phyloP scores from a whole-genome alignment of 352 stramenopile genomes.

The Phytopythium litorale region DNA sequence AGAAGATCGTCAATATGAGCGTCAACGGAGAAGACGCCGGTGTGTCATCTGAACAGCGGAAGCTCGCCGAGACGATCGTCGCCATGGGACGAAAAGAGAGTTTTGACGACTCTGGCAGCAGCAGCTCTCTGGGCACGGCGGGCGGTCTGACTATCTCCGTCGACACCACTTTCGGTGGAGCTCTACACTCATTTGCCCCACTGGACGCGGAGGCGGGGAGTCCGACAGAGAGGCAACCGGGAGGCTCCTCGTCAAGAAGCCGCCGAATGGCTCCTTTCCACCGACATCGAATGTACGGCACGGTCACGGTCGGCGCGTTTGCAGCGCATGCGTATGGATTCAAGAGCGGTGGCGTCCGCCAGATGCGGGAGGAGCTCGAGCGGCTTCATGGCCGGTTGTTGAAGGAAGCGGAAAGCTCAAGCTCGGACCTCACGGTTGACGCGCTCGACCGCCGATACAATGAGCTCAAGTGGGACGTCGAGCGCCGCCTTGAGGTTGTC shows the following conservation, averaged over 20 bases:
- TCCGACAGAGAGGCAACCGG: neutral
- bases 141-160: constrained; percentile 12
- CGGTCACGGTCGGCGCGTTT: constrained; percentile 78
- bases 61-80: constrained; percentile 71
- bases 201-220: neutral
- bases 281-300: constrained; percentile 69
- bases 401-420: constrained; percentile 47
- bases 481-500: constrained; percentile 77
- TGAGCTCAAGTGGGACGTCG: constrained; percentile 80
- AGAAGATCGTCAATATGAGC: constrained; percentile 68
- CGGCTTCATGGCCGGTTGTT: constrained; percentile 40
- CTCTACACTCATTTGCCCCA: neutral
- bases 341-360: constrained; percentile 66
- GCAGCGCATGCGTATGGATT: constrained; percentile 84
- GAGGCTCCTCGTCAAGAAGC: constrained; percentile 5
- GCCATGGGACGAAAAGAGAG: constrained; percentile 40
- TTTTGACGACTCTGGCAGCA: constrained; percentile 1
- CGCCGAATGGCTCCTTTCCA: constrained; percentile 36
- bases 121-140: neutral
- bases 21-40: constrained; percentile 26
- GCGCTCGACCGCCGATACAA: constrained; percentile 73
- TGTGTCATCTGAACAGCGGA: constrained; percentile 54
- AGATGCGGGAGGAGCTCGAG: constrained; percentile 68
- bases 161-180: constrained; percentile 6
- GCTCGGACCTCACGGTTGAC: constrained; percentile 71